Evolutionary conservation across 2,329 filamentous ascomycete species (phyloP).

Genomic region (Davidsoniella virescens): DNA sequence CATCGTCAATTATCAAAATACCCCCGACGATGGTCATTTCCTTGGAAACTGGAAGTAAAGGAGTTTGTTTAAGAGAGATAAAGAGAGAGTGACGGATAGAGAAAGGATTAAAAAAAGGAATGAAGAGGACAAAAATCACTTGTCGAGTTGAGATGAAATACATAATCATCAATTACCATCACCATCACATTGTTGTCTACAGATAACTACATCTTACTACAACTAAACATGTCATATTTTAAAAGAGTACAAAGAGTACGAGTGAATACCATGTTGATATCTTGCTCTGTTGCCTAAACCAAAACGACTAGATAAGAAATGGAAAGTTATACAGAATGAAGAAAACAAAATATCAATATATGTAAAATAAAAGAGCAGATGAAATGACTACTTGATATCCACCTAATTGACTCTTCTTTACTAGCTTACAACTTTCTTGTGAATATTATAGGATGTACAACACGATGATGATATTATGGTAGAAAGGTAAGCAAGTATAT

Average conservation of each 20-base stretch:
- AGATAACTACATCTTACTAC: not conserved
- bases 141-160: no score
- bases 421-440: no score
- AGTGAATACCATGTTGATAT: no score
- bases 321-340: not conserved
- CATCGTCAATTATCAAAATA: no score
- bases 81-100: constrained; percentile 4
- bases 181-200: no score
- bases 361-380: not conserved
- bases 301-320: not conserved
- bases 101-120: not conserved
- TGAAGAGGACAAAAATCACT: not conserved
- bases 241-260: not conserved
- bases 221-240: not conserved
- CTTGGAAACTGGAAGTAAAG: not conserved
- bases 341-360: not conserved
- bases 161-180: no score
- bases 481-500: no score
- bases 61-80: constrained; percentile 1
- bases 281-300: no score
- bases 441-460: no score
- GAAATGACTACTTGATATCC: not conserved
- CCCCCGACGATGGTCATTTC: no score
- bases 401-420: no score
- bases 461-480: no score